Evolutionary conservation across 2,329 filamentous ascomycete genomes (phyloP), one percentile per base, ranked within the genome.

Genomic region (Rhynchosporium agropyri): DNA sequence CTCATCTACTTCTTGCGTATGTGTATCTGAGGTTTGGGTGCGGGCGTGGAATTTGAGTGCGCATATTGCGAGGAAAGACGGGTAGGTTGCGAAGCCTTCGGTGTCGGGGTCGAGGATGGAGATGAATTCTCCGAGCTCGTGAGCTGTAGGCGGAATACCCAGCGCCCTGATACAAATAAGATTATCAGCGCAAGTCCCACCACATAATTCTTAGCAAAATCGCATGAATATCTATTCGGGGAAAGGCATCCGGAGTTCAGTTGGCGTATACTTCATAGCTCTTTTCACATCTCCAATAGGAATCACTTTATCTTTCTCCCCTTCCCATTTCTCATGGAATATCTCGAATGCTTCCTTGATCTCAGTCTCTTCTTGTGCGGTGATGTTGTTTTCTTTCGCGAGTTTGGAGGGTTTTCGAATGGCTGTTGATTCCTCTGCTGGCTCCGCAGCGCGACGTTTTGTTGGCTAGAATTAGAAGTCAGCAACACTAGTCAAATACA

Each of bases 341-440:
- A 98, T 83, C 28, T 84, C 82, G 76, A 95, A 98, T 13, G 93
- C 93, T 76, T 97, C 93, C 72, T 86, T 88, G 74, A 99, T 97
- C 78, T 97, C 92, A 69, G 84, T 83, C 78, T 98, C 94, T 77
- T 97, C 89, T 67, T 89, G 86, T 46, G 88, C 89, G 13, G 86
- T 89, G 73, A 98, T 86, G 76, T 92, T 89, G 82, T 97, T 88
- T 74, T 97, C 92, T 78, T 93, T 94, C 36, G 94, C 94, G 71
- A 97, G 90, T 76, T 92, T 96, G 63, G 93, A 96, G 72, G 86
- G 87, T 66, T 90, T 89, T 61, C 80, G 78, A 74, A 79, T 76
- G 38, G 79, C 72, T 12, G 74, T 62, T 7, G 74, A 60, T 20
- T 63, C 62, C 31, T 64, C 63, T 2, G 66, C 63, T 6, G 65